Evolutionary conservation across 257 asterid genomes (phyloP).

Genomic region (Lavandula angustifolia): DNA sequence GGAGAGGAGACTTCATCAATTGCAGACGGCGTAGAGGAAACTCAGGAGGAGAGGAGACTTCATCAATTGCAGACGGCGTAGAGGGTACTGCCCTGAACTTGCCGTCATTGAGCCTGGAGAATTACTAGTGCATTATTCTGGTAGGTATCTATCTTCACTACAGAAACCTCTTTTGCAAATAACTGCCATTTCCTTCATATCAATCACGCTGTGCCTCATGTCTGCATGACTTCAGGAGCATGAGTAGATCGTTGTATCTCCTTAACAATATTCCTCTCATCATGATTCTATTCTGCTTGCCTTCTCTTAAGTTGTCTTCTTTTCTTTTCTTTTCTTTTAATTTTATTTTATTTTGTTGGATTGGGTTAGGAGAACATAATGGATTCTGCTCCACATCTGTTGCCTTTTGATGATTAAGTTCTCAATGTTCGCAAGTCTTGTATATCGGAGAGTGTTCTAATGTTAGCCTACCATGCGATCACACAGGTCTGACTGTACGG

Average conservation of each 20-base stretch:
- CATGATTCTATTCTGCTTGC: not conserved
- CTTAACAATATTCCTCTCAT: not conserved
- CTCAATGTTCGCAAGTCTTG: not conserved
- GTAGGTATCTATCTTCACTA: constrained; percentile 29
- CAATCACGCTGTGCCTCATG: not conserved
- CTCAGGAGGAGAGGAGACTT: constrained; percentile 71
- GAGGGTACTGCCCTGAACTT: constrained; percentile 55
- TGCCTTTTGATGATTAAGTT: not conserved
- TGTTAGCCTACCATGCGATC: constrained; percentile 8
- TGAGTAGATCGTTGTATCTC: not conserved
- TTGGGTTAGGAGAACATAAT: not conserved
- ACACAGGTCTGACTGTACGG: constrained; percentile 25
- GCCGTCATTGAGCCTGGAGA: constrained; percentile 51
- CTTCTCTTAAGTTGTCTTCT: not conserved
- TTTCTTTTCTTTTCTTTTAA: not conserved
- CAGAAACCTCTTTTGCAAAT: not conserved
- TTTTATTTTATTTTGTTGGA: not conserved
- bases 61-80: constrained; percentile 58
- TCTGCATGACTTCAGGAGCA: not conserved
- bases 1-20: constrained; percentile 70
- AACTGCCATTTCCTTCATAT: not conserved
- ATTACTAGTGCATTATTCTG: constrained; percentile 41
- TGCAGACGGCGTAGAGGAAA: constrained; percentile 58
- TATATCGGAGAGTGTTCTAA: not conserved
- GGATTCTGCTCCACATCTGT: not conserved